phyloP scores from a whole-genome alignment of 805 yeast species.

The Komagataella phaffii region DNA sequence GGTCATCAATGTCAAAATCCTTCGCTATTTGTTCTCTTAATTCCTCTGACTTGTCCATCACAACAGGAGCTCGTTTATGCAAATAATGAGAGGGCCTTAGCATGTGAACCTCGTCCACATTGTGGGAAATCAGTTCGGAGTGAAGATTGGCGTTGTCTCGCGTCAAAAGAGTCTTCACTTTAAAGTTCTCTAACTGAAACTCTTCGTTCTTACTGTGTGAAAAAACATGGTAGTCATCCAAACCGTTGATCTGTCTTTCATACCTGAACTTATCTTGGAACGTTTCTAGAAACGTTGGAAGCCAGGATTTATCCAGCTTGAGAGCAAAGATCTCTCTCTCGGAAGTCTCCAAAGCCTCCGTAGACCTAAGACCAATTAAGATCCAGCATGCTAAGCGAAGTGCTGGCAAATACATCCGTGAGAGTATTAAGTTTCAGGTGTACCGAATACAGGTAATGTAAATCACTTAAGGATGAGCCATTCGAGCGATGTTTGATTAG shows the following conservation, averaged over 20 bases:
- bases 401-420: background rate
- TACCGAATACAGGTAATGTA: background rate
- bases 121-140: slow-evolving; percentile 16
- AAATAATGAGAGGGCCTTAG: slow-evolving; percentile 36
- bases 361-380: background rate
- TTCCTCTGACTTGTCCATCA: slow-evolving; percentile 37
- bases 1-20: slow-evolving; percentile 61
- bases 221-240: slow-evolving; percentile 54
- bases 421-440: background rate
- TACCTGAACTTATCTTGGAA: slow-evolving; percentile 13
- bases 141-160: slow-evolving; percentile 10
- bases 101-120: slow-evolving; percentile 36
- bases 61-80: slow-evolving; percentile 45
- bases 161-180: slow-evolving; percentile 14
- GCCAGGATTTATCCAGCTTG: background rate
- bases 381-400: background rate
- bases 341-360: background rate
- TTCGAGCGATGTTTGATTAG: background rate
- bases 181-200: background rate
- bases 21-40: slow-evolving; percentile 32
- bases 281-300: background rate
- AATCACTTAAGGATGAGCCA: background rate
- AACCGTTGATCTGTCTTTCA: slow-evolving; percentile 54
- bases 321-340: background rate
- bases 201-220: slow-evolving; percentile 27